Conservation (phyloP, 306 rosid genomes). For the Gastrolobium bilobum region DNA sequence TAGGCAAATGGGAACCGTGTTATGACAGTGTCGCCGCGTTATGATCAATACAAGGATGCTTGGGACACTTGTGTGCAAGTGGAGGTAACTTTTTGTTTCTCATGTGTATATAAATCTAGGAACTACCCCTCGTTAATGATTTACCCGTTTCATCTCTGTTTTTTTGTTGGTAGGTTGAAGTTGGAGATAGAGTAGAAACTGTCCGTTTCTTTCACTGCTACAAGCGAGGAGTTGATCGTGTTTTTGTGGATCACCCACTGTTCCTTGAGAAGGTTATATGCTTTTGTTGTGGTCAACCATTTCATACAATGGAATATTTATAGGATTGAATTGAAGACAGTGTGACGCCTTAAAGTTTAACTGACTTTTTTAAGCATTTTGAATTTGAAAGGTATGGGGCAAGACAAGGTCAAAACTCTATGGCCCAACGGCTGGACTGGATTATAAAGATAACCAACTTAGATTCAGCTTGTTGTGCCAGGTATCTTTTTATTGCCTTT, state of each 20-base stretch:
- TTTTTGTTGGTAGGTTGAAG: conserved; percentile 55
- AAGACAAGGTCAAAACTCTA: conserved; percentile 75
- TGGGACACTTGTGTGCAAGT: conserved; percentile 72
- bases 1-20: conserved; percentile 81
- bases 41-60: conserved; percentile 86
- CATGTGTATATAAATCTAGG: conserved; percentile 20
- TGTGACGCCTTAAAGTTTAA: conserved; percentile 1
- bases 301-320: not conserved
- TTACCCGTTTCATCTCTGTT: not conserved
- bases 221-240: conserved; percentile 85
- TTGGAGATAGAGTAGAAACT: conserved; percentile 63
- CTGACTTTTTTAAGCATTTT: conserved; percentile 16
- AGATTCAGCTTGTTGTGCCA: conserved; percentile 78
- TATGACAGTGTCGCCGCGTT: conserved; percentile 80
- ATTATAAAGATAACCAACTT: conserved; percentile 75
- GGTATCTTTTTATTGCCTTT: conserved; percentile 53
- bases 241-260: conserved; percentile 78
- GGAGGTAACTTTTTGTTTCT: conserved; percentile 59
- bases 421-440: conserved; percentile 75
- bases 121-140: not conserved
- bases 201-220: conserved; percentile 79
- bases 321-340: not conserved
- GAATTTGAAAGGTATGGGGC: conserved; percentile 77
- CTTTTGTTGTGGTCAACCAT: conserved; percentile 26
- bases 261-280: conserved; percentile 74